Percentiles rank a stretch among this genome's conserved stretches.
Conservation (phyloP, 2,329 filamentous ascomycete genomes). For the Colletotrichum zoysiae region DNA sequence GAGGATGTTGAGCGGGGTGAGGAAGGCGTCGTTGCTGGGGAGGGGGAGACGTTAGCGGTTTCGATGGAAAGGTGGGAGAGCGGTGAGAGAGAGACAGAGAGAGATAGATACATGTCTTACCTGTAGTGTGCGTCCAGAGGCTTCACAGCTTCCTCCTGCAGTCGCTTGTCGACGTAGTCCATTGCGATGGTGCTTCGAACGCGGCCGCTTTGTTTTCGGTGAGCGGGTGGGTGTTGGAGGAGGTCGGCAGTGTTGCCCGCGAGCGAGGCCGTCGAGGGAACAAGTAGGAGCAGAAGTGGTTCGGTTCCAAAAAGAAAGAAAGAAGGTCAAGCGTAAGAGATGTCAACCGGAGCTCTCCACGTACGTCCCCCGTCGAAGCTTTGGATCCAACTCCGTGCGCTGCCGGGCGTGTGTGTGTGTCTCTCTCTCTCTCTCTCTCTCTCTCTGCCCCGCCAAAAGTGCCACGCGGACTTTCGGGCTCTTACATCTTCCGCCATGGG, state of each 20-base stretch:
- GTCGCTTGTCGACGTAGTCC: slow-evolving; percentile 70
- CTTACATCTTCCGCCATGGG: neutral
- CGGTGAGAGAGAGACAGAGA: neutral
- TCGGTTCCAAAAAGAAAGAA: neutral
- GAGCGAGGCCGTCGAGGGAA: neutral
- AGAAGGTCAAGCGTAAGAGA: neutral
- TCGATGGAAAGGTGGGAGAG: neutral
- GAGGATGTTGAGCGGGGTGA: slow-evolving; percentile 74
- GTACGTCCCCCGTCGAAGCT: slow-evolving; percentile 25
- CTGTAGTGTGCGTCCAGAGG: slow-evolving; percentile 48
- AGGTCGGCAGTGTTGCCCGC: neutral
- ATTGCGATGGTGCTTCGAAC: slow-evolving; percentile 49
- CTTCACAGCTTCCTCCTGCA: slow-evolving; percentile 65
- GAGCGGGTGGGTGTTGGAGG: neutral
- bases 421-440: neutral
- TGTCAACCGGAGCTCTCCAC: slow-evolving; percentile 36
- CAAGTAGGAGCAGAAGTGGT: neutral
- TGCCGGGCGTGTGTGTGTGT: neutral
- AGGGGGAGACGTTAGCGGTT: neutral
- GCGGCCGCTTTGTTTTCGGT: neutral
- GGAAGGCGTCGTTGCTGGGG: slow-evolving; percentile 55
- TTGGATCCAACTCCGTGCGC: slow-evolving; percentile 14
- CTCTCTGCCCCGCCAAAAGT: slow-evolving; percentile 12
- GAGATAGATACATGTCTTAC: slow-evolving; percentile 46
- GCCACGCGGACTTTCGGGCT: neutral